Evolutionary conservation across 192 early-diverging fungal species (phyloP).

Genomic region (Podila epicladia): DNA sequence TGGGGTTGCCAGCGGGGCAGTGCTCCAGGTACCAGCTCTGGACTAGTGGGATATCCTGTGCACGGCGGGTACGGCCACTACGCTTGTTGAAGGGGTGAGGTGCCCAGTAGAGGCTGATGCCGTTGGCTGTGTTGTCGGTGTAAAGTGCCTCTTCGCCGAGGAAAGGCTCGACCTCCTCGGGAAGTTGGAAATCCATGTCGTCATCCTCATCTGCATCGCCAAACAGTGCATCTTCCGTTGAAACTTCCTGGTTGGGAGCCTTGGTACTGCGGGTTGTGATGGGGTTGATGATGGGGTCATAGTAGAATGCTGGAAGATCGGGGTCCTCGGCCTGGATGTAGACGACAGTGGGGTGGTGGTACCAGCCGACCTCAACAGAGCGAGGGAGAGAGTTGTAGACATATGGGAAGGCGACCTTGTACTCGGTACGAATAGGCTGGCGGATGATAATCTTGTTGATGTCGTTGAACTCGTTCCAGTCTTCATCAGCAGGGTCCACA

Average conservation of each 20-base stretch:
- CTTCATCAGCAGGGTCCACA: conserved; percentile 95
- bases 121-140: conserved; percentile 93
- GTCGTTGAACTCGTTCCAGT: conserved; percentile 99
- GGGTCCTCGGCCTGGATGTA: conserved; percentile 92
- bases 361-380: conserved; percentile 90
- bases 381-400: conserved; percentile 98
- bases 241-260: conserved; percentile 54
- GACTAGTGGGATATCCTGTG: conserved; percentile 93
- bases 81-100: conserved; percentile 97
- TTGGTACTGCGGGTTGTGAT: conserved; percentile 84
- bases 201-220: conserved; percentile 85
- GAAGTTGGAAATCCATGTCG: conserved; percentile 87
- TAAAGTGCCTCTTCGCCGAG: conserved; percentile 78
- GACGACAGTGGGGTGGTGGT: conserved; percentile 93
- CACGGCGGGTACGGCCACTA: conserved; percentile 89
- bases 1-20: conserved; percentile 90
- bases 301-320: conserved; percentile 98
- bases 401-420: conserved; percentile 98
- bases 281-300: conserved; percentile 97
- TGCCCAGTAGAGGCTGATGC: conserved; percentile 96
- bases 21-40: conserved; percentile 99
- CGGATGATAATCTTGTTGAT: conserved; percentile 99
- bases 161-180: conserved; percentile 82
- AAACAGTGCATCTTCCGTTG: conserved; percentile 77
- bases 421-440: conserved; percentile 98